Base-by-base conservation (phyloP, 2,329 filamentous ascomycete species). In the Sporothrix luriei region DNA sequence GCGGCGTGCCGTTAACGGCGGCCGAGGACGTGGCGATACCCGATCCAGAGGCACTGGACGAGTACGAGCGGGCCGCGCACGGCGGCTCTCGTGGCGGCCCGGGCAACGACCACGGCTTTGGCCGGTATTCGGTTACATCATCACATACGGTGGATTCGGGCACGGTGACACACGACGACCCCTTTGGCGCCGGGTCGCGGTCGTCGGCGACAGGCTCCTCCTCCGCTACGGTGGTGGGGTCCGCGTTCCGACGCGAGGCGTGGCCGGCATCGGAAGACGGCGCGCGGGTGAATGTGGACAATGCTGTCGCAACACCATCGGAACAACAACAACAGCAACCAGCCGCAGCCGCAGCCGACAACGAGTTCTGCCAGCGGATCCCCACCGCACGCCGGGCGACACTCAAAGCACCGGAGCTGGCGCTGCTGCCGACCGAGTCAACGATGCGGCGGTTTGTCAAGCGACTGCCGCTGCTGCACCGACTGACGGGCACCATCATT, bases 401-500 rank as follows among this genome's bases (percentile, higher is more conserved):
- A 75, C 84, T 93, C 52, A 84, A 90, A 48, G 88, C 90, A 0
- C 86, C 90, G 61, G 86, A 90, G 72, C 87, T 91, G 78, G 91
- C 91, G 10, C 83, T 93, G 38, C 85, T 90, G 16, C 90, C 90
- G 2, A 88, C 90, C 74, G 87, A 87, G 64, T 89, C 88, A 2
- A 83, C 87, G 69, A 81, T 85, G 48, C 88, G 91, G 78, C 85
- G 88, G 66, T 76, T 91, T 24, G 79, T 91, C 68, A 85, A 85
- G 73, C 86, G 85, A 68, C 86, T 93, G 52, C 91, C 91, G 2
- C 84, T 93, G 71, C 80, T 93, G 71, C 86, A 85, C 74, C 93
- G 90, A 88, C 90, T 93, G 76, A 88, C 87, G 59, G 88, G 81
- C 73, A 88, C 82, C 75, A 88, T 94, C 78, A 93, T 94, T 75